These are phyloP conservation scores for Ramaria rubella DNA, from an alignment of 768 basidiomycete species.

Conservation along the genomic window DNA sequence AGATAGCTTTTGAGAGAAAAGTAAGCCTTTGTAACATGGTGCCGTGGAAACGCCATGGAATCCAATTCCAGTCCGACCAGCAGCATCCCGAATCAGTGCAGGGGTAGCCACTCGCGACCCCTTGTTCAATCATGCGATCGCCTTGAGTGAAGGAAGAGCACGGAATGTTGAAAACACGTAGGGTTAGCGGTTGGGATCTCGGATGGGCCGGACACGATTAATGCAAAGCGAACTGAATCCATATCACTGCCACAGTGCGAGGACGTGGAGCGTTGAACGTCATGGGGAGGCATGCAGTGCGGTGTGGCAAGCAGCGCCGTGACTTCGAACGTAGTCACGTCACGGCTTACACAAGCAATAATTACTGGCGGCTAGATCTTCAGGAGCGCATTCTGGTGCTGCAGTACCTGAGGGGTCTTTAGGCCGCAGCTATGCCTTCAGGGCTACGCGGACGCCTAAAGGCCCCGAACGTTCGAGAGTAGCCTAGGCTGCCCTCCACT, in stretches of 20 bases:
- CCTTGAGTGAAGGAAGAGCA: neutral
- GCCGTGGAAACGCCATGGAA: neutral
- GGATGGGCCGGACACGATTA: neutral
- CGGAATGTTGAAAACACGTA: slow-evolving; percentile 2
- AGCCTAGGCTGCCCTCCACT: too few relatives aligned
- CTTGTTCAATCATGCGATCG: neutral
- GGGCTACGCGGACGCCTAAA: too few relatives aligned
- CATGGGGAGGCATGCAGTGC: neutral
- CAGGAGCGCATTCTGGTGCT: too few relatives aligned
- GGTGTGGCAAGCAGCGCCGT: too few relatives aligned
- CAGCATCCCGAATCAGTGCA: neutral
- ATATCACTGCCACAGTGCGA: neutral
- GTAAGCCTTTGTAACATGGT: neutral
- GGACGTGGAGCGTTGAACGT: slow-evolving; percentile 9
- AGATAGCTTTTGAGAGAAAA: neutral
- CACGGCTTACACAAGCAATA: neutral
- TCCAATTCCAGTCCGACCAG: neutral
- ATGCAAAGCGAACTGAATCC: neutral
- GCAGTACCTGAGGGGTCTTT: too few relatives aligned
- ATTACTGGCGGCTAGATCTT: too few relatives aligned
- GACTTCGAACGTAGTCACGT: neutral
- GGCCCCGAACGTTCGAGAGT: too few relatives aligned
- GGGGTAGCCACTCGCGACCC: neutral
- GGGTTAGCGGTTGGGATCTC: slow-evolving; percentile 3
- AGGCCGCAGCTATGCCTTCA: too few relatives aligned